These are phyloP conservation scores for Zygotorulaspora sp. DNA, from an alignment of 805 yeast genomes.

Conservation along the genomic window DNA sequence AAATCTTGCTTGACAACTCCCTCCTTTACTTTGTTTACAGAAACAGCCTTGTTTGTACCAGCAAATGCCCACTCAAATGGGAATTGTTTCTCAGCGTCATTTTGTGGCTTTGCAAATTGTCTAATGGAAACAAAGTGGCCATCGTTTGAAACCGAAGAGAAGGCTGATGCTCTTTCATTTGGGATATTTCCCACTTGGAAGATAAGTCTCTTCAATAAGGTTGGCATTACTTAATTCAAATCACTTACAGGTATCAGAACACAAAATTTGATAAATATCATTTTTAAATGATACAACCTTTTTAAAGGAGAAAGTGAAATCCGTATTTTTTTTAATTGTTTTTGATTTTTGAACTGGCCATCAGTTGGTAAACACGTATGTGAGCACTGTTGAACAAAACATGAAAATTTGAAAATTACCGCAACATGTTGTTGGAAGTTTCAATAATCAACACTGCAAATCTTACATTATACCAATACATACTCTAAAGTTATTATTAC, in stretches of 20 bases:
- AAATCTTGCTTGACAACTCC: constrained; percentile 26
- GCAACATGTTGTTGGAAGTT: too few species aligned
- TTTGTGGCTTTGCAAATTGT: constrained; percentile 31
- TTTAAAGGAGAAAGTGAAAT: neutral
- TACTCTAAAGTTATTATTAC: constrained; percentile 4
- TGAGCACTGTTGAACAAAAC: too few species aligned
- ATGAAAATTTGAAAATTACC: too few species aligned
- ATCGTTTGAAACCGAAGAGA: constrained; percentile 31
- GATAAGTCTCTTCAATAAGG: constrained; percentile 31
- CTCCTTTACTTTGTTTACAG: constrained; percentile 32
- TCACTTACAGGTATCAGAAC: too few species aligned
- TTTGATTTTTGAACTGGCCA: too few species aligned
- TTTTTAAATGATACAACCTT: too few species aligned
- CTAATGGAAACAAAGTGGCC: constrained; percentile 38
- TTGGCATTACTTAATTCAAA: constrained; percentile 22
- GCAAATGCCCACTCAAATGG: constrained; percentile 59
- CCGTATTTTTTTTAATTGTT: too few species aligned
- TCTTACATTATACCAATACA: too few species aligned
- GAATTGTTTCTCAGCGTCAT: constrained; percentile 31
- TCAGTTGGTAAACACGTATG: too few species aligned
- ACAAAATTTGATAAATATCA: too few species aligned
- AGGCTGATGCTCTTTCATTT: constrained; percentile 32
- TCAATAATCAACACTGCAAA: too few species aligned
- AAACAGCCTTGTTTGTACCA: constrained; percentile 43
- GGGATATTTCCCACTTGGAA: constrained; percentile 29